These are phyloP conservation scores for Bigelowiella natans DNA, from an alignment of 78 protist species.

Conservation along the genomic window DNA sequence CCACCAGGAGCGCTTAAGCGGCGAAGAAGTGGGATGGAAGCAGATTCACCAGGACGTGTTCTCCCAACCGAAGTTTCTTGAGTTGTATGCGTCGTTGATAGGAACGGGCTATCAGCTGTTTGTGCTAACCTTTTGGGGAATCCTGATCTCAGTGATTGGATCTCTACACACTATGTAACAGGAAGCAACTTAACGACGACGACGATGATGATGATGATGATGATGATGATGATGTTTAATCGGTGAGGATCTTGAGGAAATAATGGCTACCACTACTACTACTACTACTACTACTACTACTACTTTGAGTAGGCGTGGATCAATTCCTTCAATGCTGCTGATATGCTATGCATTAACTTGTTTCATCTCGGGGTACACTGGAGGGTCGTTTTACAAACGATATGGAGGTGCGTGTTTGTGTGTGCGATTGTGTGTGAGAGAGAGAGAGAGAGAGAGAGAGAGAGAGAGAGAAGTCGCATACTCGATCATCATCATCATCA, in stretches of 20 bases:
- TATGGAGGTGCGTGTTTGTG: too few species aligned
- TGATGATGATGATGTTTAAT: background rate
- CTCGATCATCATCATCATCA: too few species aligned
- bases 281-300: too few species aligned
- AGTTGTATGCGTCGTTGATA: background rate
- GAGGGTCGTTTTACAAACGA: constrained; percentile 30
- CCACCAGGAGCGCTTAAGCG: background rate
- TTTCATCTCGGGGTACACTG: constrained; percentile 40
- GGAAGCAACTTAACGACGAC: background rate
- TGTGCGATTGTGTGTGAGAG: too few species aligned
- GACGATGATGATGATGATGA: background rate
- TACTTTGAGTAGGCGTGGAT: constrained; percentile 43
- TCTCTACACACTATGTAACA: background rate
- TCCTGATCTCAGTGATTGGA: background rate
- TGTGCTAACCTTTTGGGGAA: background rate
- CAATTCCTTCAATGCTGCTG: constrained; percentile 20
- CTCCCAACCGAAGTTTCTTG: background rate
- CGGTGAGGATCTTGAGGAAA: too few species aligned
- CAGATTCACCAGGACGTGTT: constrained; percentile 82
- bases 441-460: too few species aligned
- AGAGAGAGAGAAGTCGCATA: too few species aligned
- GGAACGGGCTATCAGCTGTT: background rate
- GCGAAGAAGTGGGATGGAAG: constrained; percentile 95
- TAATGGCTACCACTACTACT: too few species aligned
- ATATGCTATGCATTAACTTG: constrained; percentile 43